Percentiles rank a stretch among this genome's conserved stretches.
These are phyloP conservation scores for Globisporangium uncinulatum DNA, from an alignment of 352 stramenopile genomes.

Conservation along the genomic window DNA sequence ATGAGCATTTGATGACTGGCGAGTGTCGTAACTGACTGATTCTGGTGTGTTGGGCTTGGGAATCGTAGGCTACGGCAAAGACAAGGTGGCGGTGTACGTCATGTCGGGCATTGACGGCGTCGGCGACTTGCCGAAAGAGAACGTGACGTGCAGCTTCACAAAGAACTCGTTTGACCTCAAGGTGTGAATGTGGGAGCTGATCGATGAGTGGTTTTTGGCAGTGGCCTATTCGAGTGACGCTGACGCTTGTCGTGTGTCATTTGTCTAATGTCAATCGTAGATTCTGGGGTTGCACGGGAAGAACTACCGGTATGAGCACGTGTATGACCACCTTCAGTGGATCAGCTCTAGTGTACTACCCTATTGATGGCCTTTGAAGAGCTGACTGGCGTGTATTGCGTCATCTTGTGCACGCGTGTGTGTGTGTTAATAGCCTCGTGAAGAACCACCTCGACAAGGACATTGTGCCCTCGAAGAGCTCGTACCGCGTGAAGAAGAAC, in stretches of 20 bases:
- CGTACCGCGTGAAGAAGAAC: constrained; percentile 84
- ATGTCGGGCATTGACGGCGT: constrained; percentile 82
- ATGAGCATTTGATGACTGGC: too few species aligned
- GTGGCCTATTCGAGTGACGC: not conserved
- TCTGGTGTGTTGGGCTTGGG: not conserved
- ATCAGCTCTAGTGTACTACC: too few species aligned
- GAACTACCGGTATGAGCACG: constrained; percentile 45
- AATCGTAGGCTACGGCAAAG: constrained; percentile 66
- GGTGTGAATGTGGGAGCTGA: constrained; percentile 13
- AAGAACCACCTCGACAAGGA: constrained; percentile 81
- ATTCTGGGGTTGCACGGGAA: constrained; percentile 64
- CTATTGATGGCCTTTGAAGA: too few species aligned
- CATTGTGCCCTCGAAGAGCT: constrained; percentile 68
- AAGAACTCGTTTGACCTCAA: constrained; percentile 84
- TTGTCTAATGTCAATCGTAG: constrained; percentile 10
- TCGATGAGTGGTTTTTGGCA: not conserved
- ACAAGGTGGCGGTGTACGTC: constrained; percentile 78
- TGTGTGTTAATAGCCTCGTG: constrained; percentile 32
- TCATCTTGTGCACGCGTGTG: not conserved
- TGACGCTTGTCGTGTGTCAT: too few species aligned
- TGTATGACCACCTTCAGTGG: too few species aligned
- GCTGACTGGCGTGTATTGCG: too few species aligned
- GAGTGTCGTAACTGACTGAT: too few species aligned
- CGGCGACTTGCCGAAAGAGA: constrained; percentile 61
- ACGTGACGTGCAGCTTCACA: constrained; percentile 70